Evolutionary conservation across 1,139 yeast species (phyloP).

Genomic region (Yamadazyma triangularis): DNA sequence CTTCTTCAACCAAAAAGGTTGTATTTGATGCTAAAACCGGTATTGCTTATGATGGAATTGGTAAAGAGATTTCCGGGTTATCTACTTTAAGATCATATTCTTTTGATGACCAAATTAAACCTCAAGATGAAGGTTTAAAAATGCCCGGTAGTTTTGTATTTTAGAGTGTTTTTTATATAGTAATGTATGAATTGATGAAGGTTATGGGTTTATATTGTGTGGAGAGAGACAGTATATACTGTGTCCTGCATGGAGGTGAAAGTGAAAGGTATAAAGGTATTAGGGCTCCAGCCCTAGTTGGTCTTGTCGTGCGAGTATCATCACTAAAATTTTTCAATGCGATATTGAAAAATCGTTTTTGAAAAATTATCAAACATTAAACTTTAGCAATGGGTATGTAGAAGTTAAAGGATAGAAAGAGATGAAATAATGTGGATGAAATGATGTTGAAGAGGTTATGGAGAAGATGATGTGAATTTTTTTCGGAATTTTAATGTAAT

Average conservation of each 20-base stretch:
- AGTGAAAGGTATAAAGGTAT: neutral
- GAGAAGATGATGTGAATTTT: neutral
- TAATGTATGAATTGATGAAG: neutral
- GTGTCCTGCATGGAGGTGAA: neutral
- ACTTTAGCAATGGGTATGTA: conserved; percentile 19
- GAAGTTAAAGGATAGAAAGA: neutral
- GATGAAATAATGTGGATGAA: neutral
- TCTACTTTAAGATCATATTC: conserved; percentile 11
- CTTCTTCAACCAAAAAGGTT: conserved; percentile 14
- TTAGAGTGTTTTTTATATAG: conserved; percentile 1
- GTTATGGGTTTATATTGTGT: neutral
- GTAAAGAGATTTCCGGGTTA: conserved; percentile 12
- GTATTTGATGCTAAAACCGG: conserved; percentile 23
- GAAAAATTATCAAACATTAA: conserved; percentile 12
- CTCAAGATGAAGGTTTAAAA: conserved; percentile 1
- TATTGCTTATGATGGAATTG: conserved; percentile 19
- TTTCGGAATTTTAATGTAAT: neutral
- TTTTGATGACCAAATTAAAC: conserved; percentile 6
- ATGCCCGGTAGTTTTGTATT: conserved; percentile 16
- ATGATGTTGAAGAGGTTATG: neutral
- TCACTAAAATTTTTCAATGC: conserved; percentile 14
- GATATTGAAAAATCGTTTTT: conserved; percentile 6
- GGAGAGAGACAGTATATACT: neutral
- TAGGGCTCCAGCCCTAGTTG: conserved; percentile 9
- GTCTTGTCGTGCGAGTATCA: conserved; percentile 4